phyloP scores from a whole-genome alignment of 116 monocot species.

The Papilionanthe hybrid region DNA sequence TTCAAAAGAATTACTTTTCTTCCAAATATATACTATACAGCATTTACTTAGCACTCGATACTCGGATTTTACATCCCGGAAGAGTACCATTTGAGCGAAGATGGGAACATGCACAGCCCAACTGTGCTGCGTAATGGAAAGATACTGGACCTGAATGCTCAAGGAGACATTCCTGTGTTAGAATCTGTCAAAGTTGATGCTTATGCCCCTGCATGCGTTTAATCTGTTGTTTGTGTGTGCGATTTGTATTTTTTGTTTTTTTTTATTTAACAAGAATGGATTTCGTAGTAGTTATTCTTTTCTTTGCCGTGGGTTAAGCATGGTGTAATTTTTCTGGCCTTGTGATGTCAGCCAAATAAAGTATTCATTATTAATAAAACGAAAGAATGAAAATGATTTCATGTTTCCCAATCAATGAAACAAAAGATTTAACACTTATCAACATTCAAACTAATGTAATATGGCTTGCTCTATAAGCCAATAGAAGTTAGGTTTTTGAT shows the following conservation, averaged over 20 bases:
- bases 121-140: conserved; percentile 45
- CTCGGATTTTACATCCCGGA: background rate
- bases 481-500: too few relatives aligned
- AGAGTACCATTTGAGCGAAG: conserved; percentile 41
- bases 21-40: too few relatives aligned
- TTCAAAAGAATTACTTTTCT: too few relatives aligned
- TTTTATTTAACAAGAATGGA: background rate
- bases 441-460: too few relatives aligned
- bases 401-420: background rate
- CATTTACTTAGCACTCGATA: too few relatives aligned
- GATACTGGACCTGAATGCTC: conserved; percentile 17
- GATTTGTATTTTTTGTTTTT: background rate
- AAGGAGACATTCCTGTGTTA: conserved; percentile 29
- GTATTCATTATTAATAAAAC: background rate
- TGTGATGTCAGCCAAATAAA: background rate
- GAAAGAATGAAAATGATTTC: background rate
- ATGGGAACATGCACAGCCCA: conserved; percentile 32
- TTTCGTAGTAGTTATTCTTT: background rate
- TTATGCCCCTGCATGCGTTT: conserved; percentile 22
- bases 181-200: conserved; percentile 21
- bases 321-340: background rate
- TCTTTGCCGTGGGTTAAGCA: background rate
- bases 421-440: too few relatives aligned
- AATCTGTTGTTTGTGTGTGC: background rate
- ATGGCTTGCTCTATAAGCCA: too few relatives aligned